Base-by-base conservation (phyloP, 176 grass and related monocot species). In the Paspalum vaginatum region DNA sequence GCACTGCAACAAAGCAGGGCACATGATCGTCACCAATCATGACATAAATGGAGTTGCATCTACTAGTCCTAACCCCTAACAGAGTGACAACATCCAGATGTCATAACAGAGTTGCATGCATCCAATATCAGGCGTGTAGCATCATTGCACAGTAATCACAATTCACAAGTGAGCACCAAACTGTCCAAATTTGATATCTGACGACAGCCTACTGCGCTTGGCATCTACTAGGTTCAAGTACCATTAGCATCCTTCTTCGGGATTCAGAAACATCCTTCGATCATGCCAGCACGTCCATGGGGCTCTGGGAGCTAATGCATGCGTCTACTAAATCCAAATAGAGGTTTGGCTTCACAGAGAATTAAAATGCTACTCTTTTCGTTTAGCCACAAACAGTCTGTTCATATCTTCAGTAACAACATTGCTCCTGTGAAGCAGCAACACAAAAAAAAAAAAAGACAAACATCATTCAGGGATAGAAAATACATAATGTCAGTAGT, bases 391-490 rank as follows among this genome's bases (percentile, higher is more conserved):
- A 88, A 99, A 99, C 7, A 95, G 59, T 52, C 88, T 99, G 70
- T 77, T 82, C 81, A 95, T 84, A 48, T 99, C 96, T 95, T 99
- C 96, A 8, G 96, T 99, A 61, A 99, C 96, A 78, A 99, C 86
- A 12, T 99, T 99, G 72, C 96, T 95, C 92, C 92, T 99, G 88
- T 25, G 38, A 90, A 64, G 44, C 46, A 71, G 64, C 41, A 75
- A 74, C 2, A 27, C 1, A 32, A 32, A 32, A 32, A 32, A 32
- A 32, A 32, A 32, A 53, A 68, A 71, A 49, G 5, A 53, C 54
- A 63, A 62, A 24, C 40, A 70, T 70, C 56, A 62, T 16, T 85
- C 21, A 49, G 71, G 20, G 27, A 21, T 18, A 70, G 9, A 27
- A 60, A 46, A 80, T 26, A 68, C 0, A 84, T 53, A 4, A 15